Evolutionary conservation across 768 basidiomycete genomes (phyloP).

Genomic region (Lyophyllum decastes): DNA sequence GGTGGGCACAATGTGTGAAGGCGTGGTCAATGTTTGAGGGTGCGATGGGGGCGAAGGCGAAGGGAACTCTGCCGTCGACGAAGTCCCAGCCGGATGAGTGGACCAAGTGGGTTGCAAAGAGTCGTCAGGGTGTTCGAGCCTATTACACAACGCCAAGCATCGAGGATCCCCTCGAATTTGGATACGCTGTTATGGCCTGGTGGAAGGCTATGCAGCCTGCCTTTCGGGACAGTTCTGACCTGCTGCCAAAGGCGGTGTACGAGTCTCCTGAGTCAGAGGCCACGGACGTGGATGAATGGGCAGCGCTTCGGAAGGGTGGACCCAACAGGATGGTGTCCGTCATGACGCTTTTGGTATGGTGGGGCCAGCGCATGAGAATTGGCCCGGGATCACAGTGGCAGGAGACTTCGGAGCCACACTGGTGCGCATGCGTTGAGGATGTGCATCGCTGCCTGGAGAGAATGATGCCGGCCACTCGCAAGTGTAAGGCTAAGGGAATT

Average conservation of each 20-base stretch:
- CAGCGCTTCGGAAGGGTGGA: conserved; percentile 4
- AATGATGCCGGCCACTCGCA: neutral
- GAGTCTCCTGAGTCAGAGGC: neutral
- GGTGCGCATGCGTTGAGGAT: conserved; percentile 3
- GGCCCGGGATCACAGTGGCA: neutral
- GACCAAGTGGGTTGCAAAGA: conserved; percentile 14
- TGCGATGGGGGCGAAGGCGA: neutral
- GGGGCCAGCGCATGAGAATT: conserved; percentile 8
- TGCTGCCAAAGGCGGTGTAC: neutral
- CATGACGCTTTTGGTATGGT: conserved; percentile 14
- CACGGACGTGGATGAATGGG: conserved; percentile 3
- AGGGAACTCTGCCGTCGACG: neutral
- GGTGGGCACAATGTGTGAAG: conserved; percentile 6
- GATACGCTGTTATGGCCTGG: conserved; percentile 14
- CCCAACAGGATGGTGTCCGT: conserved; percentile 11
- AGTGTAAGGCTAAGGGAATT: neutral
- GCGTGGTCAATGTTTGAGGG: conserved; percentile 10
- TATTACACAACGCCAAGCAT: conserved; percentile 10
- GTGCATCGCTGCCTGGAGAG: neutral
- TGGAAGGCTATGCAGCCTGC: conserved; percentile 17
- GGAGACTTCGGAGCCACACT: neutral
- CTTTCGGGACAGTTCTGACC: neutral
- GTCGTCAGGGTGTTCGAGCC: neutral
- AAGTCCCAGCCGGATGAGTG: conserved; percentile 14
- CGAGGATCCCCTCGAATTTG: conserved; percentile 15